These are phyloP conservation scores for Metarhizium album DNA, from an alignment of 2,329 filamentous ascomycete genomes.

Conservation along the genomic window DNA sequence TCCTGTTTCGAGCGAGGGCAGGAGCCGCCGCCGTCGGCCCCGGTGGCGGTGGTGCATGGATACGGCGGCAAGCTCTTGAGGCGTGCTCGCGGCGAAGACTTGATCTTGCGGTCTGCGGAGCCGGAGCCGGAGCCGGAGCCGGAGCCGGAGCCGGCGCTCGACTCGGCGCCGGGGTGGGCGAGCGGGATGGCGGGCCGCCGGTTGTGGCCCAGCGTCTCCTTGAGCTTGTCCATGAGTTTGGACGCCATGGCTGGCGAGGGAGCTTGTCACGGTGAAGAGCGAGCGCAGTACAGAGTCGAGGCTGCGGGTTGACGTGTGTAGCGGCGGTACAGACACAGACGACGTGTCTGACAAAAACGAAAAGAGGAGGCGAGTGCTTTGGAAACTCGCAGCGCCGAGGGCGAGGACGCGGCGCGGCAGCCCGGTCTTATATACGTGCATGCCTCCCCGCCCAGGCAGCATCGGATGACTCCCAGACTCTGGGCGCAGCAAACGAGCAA, in stretches of 20 bases:
- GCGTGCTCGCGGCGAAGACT: not conserved
- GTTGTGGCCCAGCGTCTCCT: conserved; percentile 3
- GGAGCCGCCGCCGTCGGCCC: not conserved
- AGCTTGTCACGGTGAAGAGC: too few relatives aligned
- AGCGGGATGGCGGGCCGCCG: conserved; percentile 3
- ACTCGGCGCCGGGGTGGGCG: not conserved
- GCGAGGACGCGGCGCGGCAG: too few relatives aligned
- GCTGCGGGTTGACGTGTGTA: too few relatives aligned
- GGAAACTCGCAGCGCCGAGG: too few relatives aligned
- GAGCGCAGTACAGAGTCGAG: too few relatives aligned
- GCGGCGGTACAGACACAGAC: too few relatives aligned
- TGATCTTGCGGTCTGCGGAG: conserved; percentile 1
- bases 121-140: not conserved
- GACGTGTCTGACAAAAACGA: too few relatives aligned
- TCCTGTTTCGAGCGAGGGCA: conserved; percentile 1
- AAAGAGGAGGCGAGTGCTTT: too few relatives aligned
- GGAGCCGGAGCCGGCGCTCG: not conserved
- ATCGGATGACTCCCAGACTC: not conserved
- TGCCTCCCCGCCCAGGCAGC: not conserved
- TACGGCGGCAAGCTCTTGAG: not conserved
- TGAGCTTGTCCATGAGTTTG: conserved; percentile 5
- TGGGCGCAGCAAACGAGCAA: not conserved
- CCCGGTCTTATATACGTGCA: not conserved
- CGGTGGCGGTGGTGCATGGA: not conserved
- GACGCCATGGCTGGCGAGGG: not conserved